Conservation (phyloP, 495 filamentous ascomycete genomes). For the Monascus purpureus region DNA sequence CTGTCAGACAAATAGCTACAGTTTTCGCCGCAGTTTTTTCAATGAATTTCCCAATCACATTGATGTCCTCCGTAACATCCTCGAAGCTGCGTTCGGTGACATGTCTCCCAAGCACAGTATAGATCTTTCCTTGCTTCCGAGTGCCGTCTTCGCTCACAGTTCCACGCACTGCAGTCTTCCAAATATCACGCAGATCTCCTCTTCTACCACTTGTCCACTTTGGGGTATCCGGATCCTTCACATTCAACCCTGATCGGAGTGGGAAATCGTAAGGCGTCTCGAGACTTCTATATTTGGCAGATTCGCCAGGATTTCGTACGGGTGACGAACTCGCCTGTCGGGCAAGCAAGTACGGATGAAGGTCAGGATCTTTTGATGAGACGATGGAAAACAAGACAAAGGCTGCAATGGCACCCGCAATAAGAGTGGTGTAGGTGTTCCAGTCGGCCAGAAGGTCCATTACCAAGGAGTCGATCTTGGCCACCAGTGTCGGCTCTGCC, state of each 20-base stretch:
- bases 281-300: conserved; percentile 64
- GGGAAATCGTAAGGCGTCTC: conserved; percentile 76
- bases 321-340: conserved; percentile 66
- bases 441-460: conserved; percentile 58
- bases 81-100: conserved; percentile 55
- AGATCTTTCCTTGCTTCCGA: conserved; percentile 55
- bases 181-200: conserved; percentile 87
- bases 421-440: conserved; percentile 58
- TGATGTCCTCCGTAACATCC: conserved; percentile 72
- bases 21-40: conserved; percentile 51
- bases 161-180: conserved; percentile 62
- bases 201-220: conserved; percentile 71
- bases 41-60: conserved; percentile 68
- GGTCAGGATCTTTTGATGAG: conserved; percentile 61
- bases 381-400: conserved; percentile 51
- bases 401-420: conserved; percentile 43
- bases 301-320: conserved; percentile 73
- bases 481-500: conserved; percentile 37
- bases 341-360: conserved; percentile 78
- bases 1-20: conserved; percentile 83
- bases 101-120: conserved; percentile 65
- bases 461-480: conserved; percentile 53
- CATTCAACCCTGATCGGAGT: conserved; percentile 66
- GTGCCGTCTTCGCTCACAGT: conserved; percentile 44
- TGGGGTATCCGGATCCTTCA: conserved; percentile 68